Conservation (phyloP, 2,329 filamentous ascomycete genomes). For the Cladosporium sp. region DNA sequence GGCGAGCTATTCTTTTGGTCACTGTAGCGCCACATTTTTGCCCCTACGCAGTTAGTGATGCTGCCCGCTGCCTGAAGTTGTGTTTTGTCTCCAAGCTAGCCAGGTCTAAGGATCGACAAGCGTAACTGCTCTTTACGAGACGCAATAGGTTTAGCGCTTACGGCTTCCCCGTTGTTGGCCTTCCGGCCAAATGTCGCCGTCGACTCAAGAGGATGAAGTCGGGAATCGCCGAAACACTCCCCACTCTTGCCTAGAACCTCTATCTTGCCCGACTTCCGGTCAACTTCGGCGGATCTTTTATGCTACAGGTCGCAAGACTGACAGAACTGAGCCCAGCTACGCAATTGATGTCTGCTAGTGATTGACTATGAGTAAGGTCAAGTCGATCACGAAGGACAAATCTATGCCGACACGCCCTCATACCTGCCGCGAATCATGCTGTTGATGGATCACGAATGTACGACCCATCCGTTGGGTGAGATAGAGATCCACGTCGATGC, state of each 20-base stretch:
- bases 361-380: not conserved
- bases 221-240: not conserved
- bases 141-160: not conserved
- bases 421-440: too few relatives aligned
- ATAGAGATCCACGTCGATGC: not conserved
- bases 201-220: not conserved
- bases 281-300: slow-evolving; percentile 6
- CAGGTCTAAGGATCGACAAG: slow-evolving; percentile 11
- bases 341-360: too few relatives aligned
- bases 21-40: not conserved
- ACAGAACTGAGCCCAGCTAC: too few relatives aligned
- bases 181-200: slow-evolving; percentile 9
- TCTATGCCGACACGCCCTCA: too few relatives aligned
- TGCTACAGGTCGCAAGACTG: slow-evolving; percentile 5
- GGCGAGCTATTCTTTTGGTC: not conserved
- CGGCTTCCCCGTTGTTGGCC: not conserved
- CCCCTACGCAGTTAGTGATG: not conserved
- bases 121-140: slow-evolving; percentile 6
- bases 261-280: slow-evolving; percentile 5
- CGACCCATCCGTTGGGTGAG: too few relatives aligned
- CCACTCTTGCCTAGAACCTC: slow-evolving; percentile 6
- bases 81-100: not conserved
- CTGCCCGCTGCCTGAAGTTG: slow-evolving; percentile 4
- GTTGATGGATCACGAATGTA: too few relatives aligned
- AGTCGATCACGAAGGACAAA: too few relatives aligned